Conservation (phyloP, 768 basidiomycete genomes). For the Cyathus striatus region DNA sequence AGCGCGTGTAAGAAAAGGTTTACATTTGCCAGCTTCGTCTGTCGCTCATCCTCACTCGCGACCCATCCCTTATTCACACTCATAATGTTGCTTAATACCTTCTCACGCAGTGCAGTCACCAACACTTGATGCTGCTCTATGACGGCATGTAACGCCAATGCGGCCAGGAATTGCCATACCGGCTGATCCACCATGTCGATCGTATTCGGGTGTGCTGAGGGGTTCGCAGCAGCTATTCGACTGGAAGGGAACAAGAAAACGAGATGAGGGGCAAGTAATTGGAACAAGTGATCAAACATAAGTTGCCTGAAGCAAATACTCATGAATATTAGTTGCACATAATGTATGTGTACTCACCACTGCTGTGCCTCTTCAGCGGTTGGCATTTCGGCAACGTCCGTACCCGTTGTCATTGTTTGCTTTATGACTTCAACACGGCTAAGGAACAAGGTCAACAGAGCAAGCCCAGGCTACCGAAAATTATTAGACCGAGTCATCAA, state of each 20-base stretch:
- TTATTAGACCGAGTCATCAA: too few species aligned
- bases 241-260: constrained; percentile 87
- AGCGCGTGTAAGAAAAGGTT: constrained; percentile 86
- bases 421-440: constrained; percentile 93
- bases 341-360: constrained; percentile 47
- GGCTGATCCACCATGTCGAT: constrained; percentile 78
- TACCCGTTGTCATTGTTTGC: constrained; percentile 51
- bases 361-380: constrained; percentile 74
- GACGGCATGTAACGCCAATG: constrained; percentile 79
- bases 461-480: constrained; percentile 76
- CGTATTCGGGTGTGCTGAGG: constrained; percentile 29
- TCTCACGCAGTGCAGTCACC: constrained; percentile 83
- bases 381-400: constrained; percentile 52
- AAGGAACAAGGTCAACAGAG: constrained; percentile 84
- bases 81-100: constrained; percentile 87
- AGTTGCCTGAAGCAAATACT: constrained; percentile 53
- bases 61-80: constrained; percentile 74
- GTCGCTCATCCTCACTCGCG: constrained; percentile 65
- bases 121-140: constrained; percentile 86
- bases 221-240: constrained; percentile 44
- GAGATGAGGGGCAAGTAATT: constrained; percentile 71
- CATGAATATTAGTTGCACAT: neutral
- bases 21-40: constrained; percentile 84
- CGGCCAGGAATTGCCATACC: constrained; percentile 93
- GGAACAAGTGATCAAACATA: constrained; percentile 85